Evolutionary conservation across 805 yeast species (phyloP).

Genomic region (Teunomyces stri): DNA sequence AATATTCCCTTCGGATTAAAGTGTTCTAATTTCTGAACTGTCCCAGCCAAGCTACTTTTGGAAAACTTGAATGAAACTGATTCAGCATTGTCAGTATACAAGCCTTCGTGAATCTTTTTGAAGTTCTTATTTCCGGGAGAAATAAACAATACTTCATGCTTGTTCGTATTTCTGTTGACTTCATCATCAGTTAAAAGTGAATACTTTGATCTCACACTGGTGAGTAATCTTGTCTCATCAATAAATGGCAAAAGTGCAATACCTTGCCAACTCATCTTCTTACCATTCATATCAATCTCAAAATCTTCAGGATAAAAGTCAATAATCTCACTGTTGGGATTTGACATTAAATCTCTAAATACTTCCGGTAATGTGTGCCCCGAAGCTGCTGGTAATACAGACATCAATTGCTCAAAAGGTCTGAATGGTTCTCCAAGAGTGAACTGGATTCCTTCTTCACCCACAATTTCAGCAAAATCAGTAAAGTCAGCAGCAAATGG

Average conservation of each 20-base stretch:
- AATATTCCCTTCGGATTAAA: slow-evolving; percentile 37
- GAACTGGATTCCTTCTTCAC: slow-evolving; percentile 52
- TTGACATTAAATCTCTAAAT: slow-evolving; percentile 78
- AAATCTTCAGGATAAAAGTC: slow-evolving; percentile 91
- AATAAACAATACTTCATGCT: slow-evolving; percentile 66
- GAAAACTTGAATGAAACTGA: slow-evolving; percentile 43
- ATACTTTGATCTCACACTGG: slow-evolving; percentile 66
- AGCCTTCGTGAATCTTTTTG: slow-evolving; percentile 28
- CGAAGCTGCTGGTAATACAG: slow-evolving; percentile 92
- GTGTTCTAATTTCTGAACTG: slow-evolving; percentile 32
- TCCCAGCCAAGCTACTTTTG: slow-evolving; percentile 60
- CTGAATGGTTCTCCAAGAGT: slow-evolving; percentile 73
- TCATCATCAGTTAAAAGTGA: slow-evolving; percentile 65
- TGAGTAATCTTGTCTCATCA: slow-evolving; percentile 72
- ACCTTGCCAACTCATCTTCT: slow-evolving; percentile 94
- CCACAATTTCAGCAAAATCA: slow-evolving; percentile 46
- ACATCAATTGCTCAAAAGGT: slow-evolving; percentile 93
- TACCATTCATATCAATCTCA: slow-evolving; percentile 92
- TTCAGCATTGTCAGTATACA: slow-evolving; percentile 37
- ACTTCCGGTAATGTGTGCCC: slow-evolving; percentile 81
- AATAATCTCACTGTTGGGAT: slow-evolving; percentile 74
- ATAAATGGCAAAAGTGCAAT: slow-evolving; percentile 87
- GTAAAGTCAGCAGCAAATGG: slow-evolving; percentile 92
- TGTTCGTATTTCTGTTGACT: slow-evolving; percentile 62
- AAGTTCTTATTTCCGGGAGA: slow-evolving; percentile 60